Base-by-base conservation (phyloP, 2,329 filamentous ascomycete genomes). In the Apiospora phragmitis region DNA sequence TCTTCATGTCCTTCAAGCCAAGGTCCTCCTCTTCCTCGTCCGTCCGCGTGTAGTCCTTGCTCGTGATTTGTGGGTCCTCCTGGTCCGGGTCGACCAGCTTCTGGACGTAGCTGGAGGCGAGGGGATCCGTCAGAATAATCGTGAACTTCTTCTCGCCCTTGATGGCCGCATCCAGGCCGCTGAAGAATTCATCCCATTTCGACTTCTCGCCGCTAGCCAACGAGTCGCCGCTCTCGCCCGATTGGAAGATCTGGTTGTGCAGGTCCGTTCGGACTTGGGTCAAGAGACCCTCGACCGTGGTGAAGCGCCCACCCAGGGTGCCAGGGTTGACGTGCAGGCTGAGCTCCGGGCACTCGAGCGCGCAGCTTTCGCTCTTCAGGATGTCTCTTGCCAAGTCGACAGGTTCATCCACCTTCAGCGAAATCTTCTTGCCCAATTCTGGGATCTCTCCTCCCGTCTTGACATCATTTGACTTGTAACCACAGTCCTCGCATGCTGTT, bases 361-460 rank as follows among this genome's bases (percentile, higher is more conserved):
- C 91, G 79, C 96, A 98, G 35, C 93, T 96, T 82, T 99, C 96
- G 75, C 93, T 94, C 86, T 99, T 99, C 77, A 99, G 91, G 72
- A 99, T 97, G 78, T 99, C 96, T 73, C 96, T 90, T 16, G 91
- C 92, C 59, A 99, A 87, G 80, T 99, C 96, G 71, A 91, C 87
- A 42, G 85, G 79, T 43, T 83, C 90, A 71, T 90, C 86, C 70
- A 98, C 92, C 69, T 87, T 85, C 35, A 99, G 87, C 0, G 89
- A 94, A 76, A 98, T 97, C 75, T 91, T 92, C 81, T 92, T 92
- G 72, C 96, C 96, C 79, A 93, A 90, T 70, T 92, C 92, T 11
- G 96, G 96, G 29, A 99, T 92, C 77, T 92, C 95, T 69, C 96
- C 96, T 74, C 96, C 96, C 0, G 96, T 98, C 87, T 98, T 98